Evolutionary conservation across 1,284 basidiomycete species (phyloP), one percentile per base, ranked within the genome.

Genomic region (Laetiporus sulphureus): DNA sequence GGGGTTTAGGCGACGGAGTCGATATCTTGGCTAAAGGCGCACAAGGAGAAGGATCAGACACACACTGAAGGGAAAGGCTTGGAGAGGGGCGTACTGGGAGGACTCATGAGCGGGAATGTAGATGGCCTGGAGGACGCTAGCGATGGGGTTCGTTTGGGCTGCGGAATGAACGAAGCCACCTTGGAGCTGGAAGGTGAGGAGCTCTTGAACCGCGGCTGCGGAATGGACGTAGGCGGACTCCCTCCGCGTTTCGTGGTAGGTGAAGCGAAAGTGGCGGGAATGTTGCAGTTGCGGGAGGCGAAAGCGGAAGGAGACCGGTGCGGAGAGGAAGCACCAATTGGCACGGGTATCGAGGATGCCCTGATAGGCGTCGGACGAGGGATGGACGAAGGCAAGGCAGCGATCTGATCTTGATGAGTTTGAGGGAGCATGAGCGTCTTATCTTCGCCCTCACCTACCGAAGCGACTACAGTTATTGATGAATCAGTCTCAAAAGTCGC

Each of bases 221-320:
- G 73, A 44, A 74, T 71, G 51, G 73, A 77, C 5, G 69, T 72
- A 11, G 71, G 65, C 29, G 63, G 56, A 5, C 55, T 50, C 16
- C 67, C 64, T 11, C 62, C 65, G 42, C 72, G 74, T 57, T 73
- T 78, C 20, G 61, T 63, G 4, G 74, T 71, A 35, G 75, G 72
- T 2, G 65, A 66, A 27, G 58, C 50, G 53, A 64, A 71, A 5
- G 60, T 32, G 7, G 44, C 30, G 44, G 54, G 36, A 38, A 45
- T 31, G 57, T 48, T 36, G 50, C 51, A 20, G 42, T 53, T 33
- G 45, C 50, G 36, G 47, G 51, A 33, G 36, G 49, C 44, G 31
- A 52, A 40, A 51, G 54, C 51, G 37, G 56, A 50, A 45, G 54
- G 39, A 4, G 40, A 32, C 47, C 53, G 56, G 19, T 46, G 46